Evolutionary conservation across 108 stramenopile species (phyloP).

Genomic region (Pinguiococcus pyrenoidosus): DNA sequence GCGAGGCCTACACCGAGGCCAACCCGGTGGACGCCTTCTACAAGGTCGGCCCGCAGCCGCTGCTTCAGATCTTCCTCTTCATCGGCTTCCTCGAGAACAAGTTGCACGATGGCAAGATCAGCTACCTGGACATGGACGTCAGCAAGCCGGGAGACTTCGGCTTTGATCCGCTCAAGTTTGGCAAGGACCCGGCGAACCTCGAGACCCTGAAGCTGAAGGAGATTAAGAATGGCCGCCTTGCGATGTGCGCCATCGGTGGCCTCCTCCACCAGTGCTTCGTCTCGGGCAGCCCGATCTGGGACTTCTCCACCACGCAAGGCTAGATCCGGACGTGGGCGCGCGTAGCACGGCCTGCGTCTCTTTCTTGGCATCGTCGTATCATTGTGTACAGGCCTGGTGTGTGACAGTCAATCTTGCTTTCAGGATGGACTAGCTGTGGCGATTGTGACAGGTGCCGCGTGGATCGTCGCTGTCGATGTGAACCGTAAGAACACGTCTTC

Average conservation of each 20-base stretch:
- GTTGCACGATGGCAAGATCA: constrained; percentile 34
- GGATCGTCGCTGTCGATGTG: no score
- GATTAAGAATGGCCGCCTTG: not conserved
- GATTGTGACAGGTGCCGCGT: no score
- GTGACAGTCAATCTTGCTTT: no score
- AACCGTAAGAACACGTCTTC: no score
- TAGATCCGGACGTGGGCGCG: no score
- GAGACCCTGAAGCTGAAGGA: not conserved
- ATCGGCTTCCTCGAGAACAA: constrained; percentile 25
- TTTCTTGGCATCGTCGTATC: no score
- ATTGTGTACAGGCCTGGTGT: no score
- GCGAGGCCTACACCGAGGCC: constrained; percentile 20
- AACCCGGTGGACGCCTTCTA: constrained; percentile 32
- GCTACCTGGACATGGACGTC: constrained; percentile 23
- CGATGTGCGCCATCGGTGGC: not conserved
- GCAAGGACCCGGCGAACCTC: constrained; percentile 2
- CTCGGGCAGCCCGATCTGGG: no score
- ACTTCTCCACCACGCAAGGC: not conserved
- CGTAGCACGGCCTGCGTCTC: no score
- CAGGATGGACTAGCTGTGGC: no score
- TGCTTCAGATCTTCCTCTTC: constrained; percentile 34
- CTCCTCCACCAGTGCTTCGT: not conserved
- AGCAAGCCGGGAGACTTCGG: constrained; percentile 27
- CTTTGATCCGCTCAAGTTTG: constrained; percentile 20
- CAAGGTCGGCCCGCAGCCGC: constrained; percentile 24